These are phyloP conservation scores for Sporothrix brunneoviolacea DNA, from an alignment of 2,329 filamentous ascomycete species.

Conservation along the genomic window DNA sequence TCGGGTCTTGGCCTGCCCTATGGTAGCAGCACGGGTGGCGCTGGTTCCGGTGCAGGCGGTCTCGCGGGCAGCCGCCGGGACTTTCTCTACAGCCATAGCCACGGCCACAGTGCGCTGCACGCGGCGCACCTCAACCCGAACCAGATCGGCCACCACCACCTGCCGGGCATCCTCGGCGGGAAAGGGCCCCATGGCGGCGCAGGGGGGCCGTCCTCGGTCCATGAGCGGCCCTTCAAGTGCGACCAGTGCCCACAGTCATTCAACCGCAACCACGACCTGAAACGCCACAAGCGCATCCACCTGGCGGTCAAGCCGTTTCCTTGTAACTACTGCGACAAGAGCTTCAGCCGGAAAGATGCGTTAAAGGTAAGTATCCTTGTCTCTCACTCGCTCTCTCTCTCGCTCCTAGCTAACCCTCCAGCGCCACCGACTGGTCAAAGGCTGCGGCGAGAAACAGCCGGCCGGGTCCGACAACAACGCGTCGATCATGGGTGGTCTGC, in stretches of 20 bases:
- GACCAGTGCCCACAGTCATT: constrained; percentile 90
- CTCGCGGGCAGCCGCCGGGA: constrained; percentile 7
- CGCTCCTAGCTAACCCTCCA: constrained; percentile 24
- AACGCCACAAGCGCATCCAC: constrained; percentile 93
- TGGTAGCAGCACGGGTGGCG: not conserved
- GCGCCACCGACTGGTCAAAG: constrained; percentile 59
- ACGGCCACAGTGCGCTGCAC: constrained; percentile 7
- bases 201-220: constrained; percentile 32
- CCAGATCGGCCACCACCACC: constrained; percentile 30
- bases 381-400: not conserved
- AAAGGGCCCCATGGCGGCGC: constrained; percentile 28
- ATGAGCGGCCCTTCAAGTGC: constrained; percentile 90
- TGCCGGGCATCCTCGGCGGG: constrained; percentile 48
- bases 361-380: constrained; percentile 65
- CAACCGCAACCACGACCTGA: constrained; percentile 92
- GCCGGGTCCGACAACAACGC: not conserved
- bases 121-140: constrained; percentile 31
- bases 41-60: not conserved
- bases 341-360: constrained; percentile 93
- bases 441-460: constrained; percentile 42
- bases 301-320: constrained; percentile 93
- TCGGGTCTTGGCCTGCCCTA: constrained; percentile 10
- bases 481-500: not conserved
- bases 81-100: constrained; percentile 16
- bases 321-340: constrained; percentile 87